Percentiles rank a stretch among this genome's conserved stretches.
Evolutionary conservation across 1,139 yeast genomes (phyloP).

Genomic region (Debaryomycetaceae sp.): DNA sequence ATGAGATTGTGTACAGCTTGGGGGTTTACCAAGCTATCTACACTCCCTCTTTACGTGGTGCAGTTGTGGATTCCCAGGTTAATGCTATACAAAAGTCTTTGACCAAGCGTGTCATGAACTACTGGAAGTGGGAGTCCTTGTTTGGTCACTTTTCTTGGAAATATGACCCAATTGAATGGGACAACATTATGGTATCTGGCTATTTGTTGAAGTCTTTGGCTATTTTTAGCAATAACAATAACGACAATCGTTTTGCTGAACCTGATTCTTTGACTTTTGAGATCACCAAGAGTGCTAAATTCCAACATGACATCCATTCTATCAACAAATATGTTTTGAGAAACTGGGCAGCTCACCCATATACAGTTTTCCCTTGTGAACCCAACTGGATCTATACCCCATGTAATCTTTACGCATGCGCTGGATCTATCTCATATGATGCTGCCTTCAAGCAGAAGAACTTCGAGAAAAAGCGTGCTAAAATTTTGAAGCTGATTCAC

Average conservation of each 20-base stretch:
- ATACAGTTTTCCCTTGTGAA: too few relatives aligned
- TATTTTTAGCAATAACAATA: too few relatives aligned
- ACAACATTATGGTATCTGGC: slow-evolving; percentile 3
- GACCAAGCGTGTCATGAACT: slow-evolving; percentile 4
- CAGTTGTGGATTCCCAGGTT: too few relatives aligned
- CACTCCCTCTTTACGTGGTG: too few relatives aligned
- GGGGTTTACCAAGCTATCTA: too few relatives aligned
- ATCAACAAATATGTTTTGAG: too few relatives aligned
- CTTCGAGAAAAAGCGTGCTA: slow-evolving; percentile 3
- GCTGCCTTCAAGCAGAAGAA: slow-evolving; percentile 5
- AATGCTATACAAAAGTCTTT: slow-evolving; percentile 4
- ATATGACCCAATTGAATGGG: slow-evolving; percentile 6
- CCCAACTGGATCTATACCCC: slow-evolving; percentile 5
- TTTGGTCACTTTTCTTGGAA: slow-evolving; percentile 4
- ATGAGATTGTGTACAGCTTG: slow-evolving; percentile 1
- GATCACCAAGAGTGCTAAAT: too few relatives aligned
- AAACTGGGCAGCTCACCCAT: too few relatives aligned
- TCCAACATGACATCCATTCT: too few relatives aligned
- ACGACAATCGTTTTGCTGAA: too few relatives aligned
- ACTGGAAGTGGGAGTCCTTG: slow-evolving; percentile 7
- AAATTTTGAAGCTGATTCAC: slow-evolving; percentile 3
- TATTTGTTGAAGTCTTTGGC: too few relatives aligned
- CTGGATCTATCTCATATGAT: slow-evolving; percentile 5
- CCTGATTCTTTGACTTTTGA: too few relatives aligned
- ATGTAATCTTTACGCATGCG: slow-evolving; percentile 4